phyloP scores from a whole-genome alignment of 306 rosid genomes.

The Gastrolobium bilobum region DNA sequence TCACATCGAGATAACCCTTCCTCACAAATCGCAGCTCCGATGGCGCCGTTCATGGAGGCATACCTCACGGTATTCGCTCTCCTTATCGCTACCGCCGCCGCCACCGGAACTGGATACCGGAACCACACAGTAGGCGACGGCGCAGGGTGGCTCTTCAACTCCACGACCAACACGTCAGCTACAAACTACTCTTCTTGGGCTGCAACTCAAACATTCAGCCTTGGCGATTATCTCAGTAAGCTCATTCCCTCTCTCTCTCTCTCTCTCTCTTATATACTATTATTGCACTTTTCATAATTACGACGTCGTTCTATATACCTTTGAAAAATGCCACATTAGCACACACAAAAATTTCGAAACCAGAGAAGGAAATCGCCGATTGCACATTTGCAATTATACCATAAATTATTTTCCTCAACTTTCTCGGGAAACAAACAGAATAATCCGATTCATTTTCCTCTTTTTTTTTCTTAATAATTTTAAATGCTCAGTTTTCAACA shows the following conservation, averaged over 20 bases:
- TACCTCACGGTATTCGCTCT: constrained; percentile 32
- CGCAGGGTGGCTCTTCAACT: constrained; percentile 84
- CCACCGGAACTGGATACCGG: constrained; percentile 57
- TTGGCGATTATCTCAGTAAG: constrained; percentile 89
- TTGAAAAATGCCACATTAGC: constrained; percentile 49
- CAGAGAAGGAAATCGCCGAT: background rate
- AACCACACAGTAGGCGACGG: constrained; percentile 85
- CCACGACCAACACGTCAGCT: constrained; percentile 70
- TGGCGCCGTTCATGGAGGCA: constrained; percentile 50
- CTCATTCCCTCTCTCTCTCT: background rate
- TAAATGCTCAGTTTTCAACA: constrained; percentile 69
- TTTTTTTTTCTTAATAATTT: background rate
- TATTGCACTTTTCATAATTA: background rate
- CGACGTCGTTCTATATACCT: constrained; percentile 31
- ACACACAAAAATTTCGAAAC: background rate
- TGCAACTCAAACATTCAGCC: constrained; percentile 71
- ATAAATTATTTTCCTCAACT: background rate
- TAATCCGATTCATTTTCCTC: constrained; percentile 1
- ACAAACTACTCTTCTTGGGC: constrained; percentile 88
- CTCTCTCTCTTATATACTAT: background rate
- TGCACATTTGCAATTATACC: background rate
- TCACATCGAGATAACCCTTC: background rate
- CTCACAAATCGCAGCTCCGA: constrained; percentile 33
- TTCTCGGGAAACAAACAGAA: background rate
- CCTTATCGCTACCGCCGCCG: constrained; percentile 34